phyloP scores from a whole-genome alignment of 2,329 filamentous ascomycete species.

The Phialophora chinensis region DNA sequence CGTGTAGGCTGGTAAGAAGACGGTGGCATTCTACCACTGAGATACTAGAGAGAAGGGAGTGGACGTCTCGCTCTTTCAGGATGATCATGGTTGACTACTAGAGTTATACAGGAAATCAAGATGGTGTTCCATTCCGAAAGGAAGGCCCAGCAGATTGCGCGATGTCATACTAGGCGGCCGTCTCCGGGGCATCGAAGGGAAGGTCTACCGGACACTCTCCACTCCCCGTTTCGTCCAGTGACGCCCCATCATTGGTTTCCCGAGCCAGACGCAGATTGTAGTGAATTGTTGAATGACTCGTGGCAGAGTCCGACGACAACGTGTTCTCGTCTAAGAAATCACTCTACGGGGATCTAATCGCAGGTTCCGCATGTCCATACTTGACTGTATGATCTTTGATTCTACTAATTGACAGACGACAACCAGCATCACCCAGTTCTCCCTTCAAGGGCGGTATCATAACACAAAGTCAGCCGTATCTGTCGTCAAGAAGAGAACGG shows the following conservation, averaged over 20 bases:
- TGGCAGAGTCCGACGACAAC: no score
- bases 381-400: not conserved
- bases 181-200: no score
- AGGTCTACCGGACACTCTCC: no score
- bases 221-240: no score
- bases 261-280: no score
- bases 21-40: slow-evolving; percentile 41
- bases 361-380: not conserved
- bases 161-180: no score
- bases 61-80: slow-evolving; percentile 31
- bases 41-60: slow-evolving; percentile 26
- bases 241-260: no score
- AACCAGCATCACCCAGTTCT: not conserved
- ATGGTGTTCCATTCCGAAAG: not conserved
- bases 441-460: not conserved
- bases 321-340: not conserved
- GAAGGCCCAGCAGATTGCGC: no score
- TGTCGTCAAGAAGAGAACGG: not conserved
- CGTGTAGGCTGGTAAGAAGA: slow-evolving; percentile 47
- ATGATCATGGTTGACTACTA: slow-evolving; percentile 23
- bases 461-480: not conserved
- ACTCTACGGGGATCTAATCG: not conserved
- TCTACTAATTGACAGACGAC: no score
- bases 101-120: not conserved
- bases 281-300: no score